These are phyloP conservation scores for Emmonsiellopsis sp. DNA, from an alignment of 2,329 filamentous ascomycete genomes.

Conservation along the genomic window DNA sequence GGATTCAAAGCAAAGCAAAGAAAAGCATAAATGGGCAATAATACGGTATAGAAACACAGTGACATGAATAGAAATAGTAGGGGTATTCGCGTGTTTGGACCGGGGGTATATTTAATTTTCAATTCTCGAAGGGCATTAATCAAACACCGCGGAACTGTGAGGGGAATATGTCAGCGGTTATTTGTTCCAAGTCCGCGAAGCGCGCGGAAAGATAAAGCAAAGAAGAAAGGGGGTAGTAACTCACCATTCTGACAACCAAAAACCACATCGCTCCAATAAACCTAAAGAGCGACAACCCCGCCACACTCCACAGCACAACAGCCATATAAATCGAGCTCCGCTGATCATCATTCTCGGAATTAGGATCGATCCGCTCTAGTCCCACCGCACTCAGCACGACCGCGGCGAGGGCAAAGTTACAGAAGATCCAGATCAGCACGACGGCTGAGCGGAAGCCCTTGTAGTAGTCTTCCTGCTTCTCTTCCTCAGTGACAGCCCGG, in stretches of 20 bases:
- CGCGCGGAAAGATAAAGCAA: not conserved
- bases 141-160: too few species aligned
- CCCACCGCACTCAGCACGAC: conserved; percentile 81
- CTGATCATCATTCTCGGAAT: conserved; percentile 38
- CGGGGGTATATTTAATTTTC: not conserved
- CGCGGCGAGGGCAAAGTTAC: conserved; percentile 79
- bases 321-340: conserved; percentile 75
- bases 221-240: conserved; percentile 23
- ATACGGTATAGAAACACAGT: too few species aligned
- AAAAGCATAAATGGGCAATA: conserved; percentile 11
- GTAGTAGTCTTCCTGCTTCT: conserved; percentile 97
- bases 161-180: too few species aligned
- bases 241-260: conserved; percentile 77
- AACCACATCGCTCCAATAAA: conserved; percentile 88
- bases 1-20: too few species aligned
- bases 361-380: conserved; percentile 52
- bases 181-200: not conserved
- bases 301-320: conserved; percentile 82
- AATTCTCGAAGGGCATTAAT: too few species aligned
- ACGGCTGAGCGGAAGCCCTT: conserved; percentile 88
- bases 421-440: conserved; percentile 92
- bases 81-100: not conserved
- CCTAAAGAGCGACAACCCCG: conserved; percentile 71
- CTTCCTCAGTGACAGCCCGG: conserved; percentile 39
- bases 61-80: too few species aligned